These are phyloP conservation scores for Vanilla planifolia DNA, from an alignment of 106 monocot species.

Conservation along the genomic window DNA sequence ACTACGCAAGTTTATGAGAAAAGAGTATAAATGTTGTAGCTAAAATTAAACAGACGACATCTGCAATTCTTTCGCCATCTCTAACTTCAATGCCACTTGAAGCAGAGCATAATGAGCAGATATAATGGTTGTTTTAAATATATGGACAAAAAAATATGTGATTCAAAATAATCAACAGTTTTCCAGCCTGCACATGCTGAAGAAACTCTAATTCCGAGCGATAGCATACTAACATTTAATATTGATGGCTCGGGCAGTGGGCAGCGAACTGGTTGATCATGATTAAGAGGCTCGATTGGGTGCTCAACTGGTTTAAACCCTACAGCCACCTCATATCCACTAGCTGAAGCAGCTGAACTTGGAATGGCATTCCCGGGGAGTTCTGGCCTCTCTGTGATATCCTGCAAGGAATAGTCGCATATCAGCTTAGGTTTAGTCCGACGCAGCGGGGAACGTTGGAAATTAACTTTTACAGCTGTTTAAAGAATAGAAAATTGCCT, in stretches of 20 bases:
- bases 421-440: too few species aligned
- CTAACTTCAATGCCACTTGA: background rate
- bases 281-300: constrained; percentile 43
- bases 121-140: too few species aligned
- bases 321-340: constrained; percentile 26
- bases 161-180: too few species aligned
- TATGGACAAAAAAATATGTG: too few species aligned
- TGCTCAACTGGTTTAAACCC: constrained; percentile 61
- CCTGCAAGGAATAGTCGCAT: constrained; percentile 2
- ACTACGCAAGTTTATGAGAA: too few species aligned
- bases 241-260: constrained; percentile 61
- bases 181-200: too few species aligned
- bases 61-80: too few species aligned
- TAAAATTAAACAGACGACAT: too few species aligned
- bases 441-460: too few species aligned
- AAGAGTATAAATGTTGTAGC: too few species aligned
- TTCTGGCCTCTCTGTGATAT: constrained; percentile 20
- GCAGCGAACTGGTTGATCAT: constrained; percentile 53
- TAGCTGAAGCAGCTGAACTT: constrained; percentile 5
- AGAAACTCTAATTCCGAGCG: background rate
- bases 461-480: too few species aligned
- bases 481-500: background rate
- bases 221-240: constrained; percentile 37
- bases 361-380: constrained; percentile 14
- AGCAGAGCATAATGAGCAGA: background rate